Base-by-base conservation (phyloP, 2,329 filamentous ascomycete genomes). In the Ramularia endophylla region DNA sequence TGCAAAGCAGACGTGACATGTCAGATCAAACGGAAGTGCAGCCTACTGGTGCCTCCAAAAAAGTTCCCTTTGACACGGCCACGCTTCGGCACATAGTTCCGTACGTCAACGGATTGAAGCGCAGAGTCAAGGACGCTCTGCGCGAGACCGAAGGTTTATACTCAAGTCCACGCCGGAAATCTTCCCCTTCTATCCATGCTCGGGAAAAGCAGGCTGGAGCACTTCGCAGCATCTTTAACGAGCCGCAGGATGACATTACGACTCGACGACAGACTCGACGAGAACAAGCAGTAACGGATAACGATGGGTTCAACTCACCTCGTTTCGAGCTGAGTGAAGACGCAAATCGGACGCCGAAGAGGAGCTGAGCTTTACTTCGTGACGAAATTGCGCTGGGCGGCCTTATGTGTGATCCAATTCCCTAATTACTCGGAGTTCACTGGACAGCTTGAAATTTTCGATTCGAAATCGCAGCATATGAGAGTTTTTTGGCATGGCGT, bases 61-160 rank as follows among this genome's bases (percentile, higher is more conserved):
- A 81, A 52, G 71, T 82, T n/a, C 76, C 77, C 0, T 83, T 83
- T 55, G 78, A 82, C 54, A 82, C 78, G 2, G 75, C 75, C 18
- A 81, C 79, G 31, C 67, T 83, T 11, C 71, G 73, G 50, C 75
- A 80, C 54, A 75, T 83, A 41, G 78, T 83, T 18, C 70, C 70
- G 3, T 71, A 73, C 50, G 70, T 73, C 30, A 67, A 62, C 43
- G 65, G 64, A 8, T 58, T 73, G 41, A 70, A 67, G 41, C 67
- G 67, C 27, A 67, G 66, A 53, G 69, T 72, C 36, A 72, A 72
- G 52, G 66, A 69, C 36, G 63, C 63, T 2, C 53, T 72, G 40
- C 63, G 69, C 31, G 67, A 72, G 46, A 67, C 66, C 12, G 69
- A 72, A 55, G 68, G 66, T 16, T 58, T 72, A 9, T 69, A 71